A percentile compares a stretch with the other conserved stretches of the same genome.
phyloP scores from a whole-genome alignment of 331 rosid species.

The Quercus lobata region DNA sequence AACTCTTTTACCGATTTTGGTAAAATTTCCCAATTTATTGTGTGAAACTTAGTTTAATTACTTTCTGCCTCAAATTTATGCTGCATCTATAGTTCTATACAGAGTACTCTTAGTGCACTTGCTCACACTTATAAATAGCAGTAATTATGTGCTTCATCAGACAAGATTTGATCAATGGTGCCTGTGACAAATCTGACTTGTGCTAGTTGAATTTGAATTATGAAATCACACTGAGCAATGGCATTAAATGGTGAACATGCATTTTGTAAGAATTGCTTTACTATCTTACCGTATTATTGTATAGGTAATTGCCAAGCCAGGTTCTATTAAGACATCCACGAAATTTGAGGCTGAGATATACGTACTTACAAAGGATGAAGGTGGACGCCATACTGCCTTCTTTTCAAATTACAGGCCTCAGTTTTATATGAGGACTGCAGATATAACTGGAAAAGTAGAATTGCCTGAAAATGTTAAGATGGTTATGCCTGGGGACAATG shows the following conservation, averaged over 20 bases:
- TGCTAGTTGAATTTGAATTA: neutral
- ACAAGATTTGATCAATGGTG: neutral
- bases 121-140: neutral
- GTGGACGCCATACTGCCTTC: slow-evolving; percentile 98
- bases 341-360: slow-evolving; percentile 97
- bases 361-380: slow-evolving; percentile 97
- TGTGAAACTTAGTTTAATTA: neutral
- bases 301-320: slow-evolving; percentile 97
- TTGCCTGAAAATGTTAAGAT: slow-evolving; percentile 88
- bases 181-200: neutral
- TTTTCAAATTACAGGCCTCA: slow-evolving; percentile 95
- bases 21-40: neutral
- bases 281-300: slow-evolving; percentile 1
- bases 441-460: slow-evolving; percentile 91
- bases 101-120: neutral
- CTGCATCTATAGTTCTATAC: neutral
- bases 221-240: neutral
- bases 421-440: slow-evolving; percentile 96
- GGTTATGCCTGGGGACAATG: slow-evolving; percentile 99
- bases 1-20: neutral
- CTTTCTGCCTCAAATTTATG: neutral
- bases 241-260: neutral
- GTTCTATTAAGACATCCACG: slow-evolving; percentile 71
- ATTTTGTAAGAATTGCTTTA: neutral
- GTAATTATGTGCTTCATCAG: neutral